These are phyloP conservation scores for Noccaea bulbosa DNA, from an alignment of 345 rosid species.

Conservation along the genomic window DNA sequence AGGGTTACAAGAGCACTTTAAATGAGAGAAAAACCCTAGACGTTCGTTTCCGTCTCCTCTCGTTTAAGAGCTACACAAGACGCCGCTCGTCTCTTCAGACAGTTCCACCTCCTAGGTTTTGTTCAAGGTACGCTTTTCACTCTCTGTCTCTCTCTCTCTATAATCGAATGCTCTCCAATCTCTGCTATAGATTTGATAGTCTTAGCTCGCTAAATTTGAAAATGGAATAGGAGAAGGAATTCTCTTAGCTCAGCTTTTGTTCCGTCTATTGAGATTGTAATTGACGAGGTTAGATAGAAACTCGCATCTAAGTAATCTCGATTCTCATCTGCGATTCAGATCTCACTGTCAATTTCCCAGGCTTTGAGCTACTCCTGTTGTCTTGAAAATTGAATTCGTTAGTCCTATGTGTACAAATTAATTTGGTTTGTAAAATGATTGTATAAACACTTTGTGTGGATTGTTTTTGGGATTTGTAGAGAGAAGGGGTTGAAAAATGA, in stretches of 20 bases:
- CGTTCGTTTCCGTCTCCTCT: conserved; percentile 13
- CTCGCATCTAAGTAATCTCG: neutral
- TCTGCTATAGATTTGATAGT: neutral
- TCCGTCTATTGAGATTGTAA: neutral
- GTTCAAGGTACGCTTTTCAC: conserved; percentile 30
- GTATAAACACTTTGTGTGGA: neutral
- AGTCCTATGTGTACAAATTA: neutral
- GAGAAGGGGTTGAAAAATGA: conserved; percentile 39
- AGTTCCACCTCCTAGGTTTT: conserved; percentile 34
- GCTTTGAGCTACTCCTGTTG: neutral
- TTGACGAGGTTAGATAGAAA: conserved; percentile 4
- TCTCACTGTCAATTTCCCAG: neutral
- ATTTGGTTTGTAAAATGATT: neutral
- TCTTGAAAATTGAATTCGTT: neutral
- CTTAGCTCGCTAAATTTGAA: neutral
- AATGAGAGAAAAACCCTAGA: conserved; percentile 31
- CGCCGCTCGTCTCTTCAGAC: conserved; percentile 40
- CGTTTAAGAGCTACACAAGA: conserved; percentile 16
- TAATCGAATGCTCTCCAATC: neutral
- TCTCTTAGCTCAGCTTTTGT: neutral
- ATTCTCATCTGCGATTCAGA: conserved; percentile 5
- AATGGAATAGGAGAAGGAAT: neutral
- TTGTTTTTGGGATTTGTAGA: conserved; percentile 3
- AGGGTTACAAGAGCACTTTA: conserved; percentile 34
- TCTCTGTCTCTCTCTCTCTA: neutral